Conservation (phyloP, 2,329 filamentous ascomycete species). For the Decorospora gaudefroyi region DNA sequence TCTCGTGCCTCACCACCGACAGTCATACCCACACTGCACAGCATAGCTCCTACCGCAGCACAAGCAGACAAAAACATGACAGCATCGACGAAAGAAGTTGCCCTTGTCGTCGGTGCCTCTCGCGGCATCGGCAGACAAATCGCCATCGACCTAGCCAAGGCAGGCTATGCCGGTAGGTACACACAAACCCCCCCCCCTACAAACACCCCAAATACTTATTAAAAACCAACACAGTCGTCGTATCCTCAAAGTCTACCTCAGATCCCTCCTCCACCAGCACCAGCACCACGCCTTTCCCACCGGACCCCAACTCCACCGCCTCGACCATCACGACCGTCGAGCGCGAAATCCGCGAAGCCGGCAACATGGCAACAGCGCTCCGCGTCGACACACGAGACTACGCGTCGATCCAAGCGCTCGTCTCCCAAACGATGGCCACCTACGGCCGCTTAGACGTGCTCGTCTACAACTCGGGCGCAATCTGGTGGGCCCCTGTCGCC, state of each 20-base stretch:
- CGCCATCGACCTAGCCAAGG: conserved; percentile 73
- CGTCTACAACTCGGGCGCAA: conserved; percentile 82
- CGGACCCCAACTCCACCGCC: conserved; percentile 72
- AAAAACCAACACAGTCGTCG: conserved; percentile 65
- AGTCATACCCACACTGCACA: too few relatives aligned
- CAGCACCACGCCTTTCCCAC: conserved; percentile 65
- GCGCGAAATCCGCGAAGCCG: conserved; percentile 69
- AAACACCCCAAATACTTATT: too few relatives aligned
- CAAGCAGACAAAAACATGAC: conserved; percentile 17
- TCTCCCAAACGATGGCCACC: conserved; percentile 60
- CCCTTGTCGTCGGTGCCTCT: conserved; percentile 74
- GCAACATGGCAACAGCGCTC: conserved; percentile 67
- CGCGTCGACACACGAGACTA: conserved; percentile 70
- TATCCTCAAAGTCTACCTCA: conserved; percentile 75
- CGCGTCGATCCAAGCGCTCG: conserved; percentile 63
- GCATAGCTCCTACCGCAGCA: too few relatives aligned
- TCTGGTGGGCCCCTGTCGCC: conserved; percentile 79
- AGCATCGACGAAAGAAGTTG: conserved; percentile 56
- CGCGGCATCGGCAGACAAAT: conserved; percentile 81
- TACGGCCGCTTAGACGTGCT: conserved; percentile 72
- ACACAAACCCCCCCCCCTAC: not conserved
- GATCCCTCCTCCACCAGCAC: conserved; percentile 60
- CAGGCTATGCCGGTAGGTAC: conserved; percentile 68
- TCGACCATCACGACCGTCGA: conserved; percentile 82
- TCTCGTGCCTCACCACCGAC: too few relatives aligned